These are phyloP conservation scores for Rhizomucor pusillus DNA, from an alignment of 371 early-diverging fungal species.

Conservation along the genomic window DNA sequence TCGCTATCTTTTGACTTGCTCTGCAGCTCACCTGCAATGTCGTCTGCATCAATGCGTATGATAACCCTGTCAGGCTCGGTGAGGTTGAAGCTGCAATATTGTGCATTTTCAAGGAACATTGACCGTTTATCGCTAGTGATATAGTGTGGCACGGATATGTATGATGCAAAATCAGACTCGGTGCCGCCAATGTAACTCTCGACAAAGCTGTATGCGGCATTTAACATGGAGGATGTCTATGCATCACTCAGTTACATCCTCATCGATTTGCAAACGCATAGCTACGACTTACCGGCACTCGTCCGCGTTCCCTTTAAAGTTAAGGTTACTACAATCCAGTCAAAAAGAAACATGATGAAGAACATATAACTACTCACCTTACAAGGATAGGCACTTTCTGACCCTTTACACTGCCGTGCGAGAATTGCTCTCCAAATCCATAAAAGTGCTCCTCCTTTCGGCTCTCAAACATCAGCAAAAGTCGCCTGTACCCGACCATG, in stretches of 20 bases:
- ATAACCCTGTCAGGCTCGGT: conserved; percentile 32
- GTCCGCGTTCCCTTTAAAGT: conserved; percentile 8
- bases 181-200: conserved; percentile 23
- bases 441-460: conserved; percentile 41
- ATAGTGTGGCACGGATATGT: conserved; percentile 50
- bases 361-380: conserved; percentile 10
- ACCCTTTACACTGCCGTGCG: conserved; percentile 38
- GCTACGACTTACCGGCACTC: conserved; percentile 5
- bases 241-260: not conserved
- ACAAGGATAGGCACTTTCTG: conserved; percentile 44
- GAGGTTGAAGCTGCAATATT: conserved; percentile 53
- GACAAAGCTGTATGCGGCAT: conserved; percentile 28
- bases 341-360: not conserved
- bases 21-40: conserved; percentile 23
- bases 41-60: conserved; percentile 32
- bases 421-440: conserved; percentile 52
- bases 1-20: no score
- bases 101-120: conserved; percentile 47
- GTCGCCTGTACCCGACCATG: conserved; percentile 28
- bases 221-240: conserved; percentile 25
- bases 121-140: conserved; percentile 43
- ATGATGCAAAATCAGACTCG: conserved; percentile 36
- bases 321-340: not conserved
- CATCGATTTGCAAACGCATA: not conserved
- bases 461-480: conserved; percentile 25